Percentiles rank a stretch among this genome's conserved stretches.
phyloP scores from a whole-genome alignment of 2,329 filamentous ascomycete species.

The Colletotrichum camelliae region DNA sequence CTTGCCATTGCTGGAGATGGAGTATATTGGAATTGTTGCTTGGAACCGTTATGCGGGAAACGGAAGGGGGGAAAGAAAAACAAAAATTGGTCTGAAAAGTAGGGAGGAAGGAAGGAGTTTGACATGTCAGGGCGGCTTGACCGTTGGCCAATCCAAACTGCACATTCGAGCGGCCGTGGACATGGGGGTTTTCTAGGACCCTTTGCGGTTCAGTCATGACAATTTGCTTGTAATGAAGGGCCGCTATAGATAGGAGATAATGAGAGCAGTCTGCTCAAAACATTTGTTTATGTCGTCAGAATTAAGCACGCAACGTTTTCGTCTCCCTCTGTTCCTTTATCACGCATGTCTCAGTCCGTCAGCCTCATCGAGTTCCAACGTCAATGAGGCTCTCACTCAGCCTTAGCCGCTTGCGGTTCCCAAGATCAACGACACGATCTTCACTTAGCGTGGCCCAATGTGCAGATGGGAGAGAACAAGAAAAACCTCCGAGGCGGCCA shows the following conservation, averaged over 20 bases:
- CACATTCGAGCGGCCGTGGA: not conserved
- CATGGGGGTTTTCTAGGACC: not conserved
- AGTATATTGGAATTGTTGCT: not conserved
- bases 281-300: not conserved
- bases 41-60: not conserved
- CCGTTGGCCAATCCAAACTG: not conserved
- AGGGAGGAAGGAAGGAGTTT: not conserved
- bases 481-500: not conserved
- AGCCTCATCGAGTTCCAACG: not conserved
- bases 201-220: not conserved
- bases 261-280: constrained; percentile 3
- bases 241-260: constrained; percentile 9
- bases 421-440: not conserved
- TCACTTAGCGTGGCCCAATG: not conserved
- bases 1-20: not conserved
- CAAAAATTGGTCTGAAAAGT: not conserved
- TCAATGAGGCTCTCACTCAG: constrained; percentile 5
- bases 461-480: not conserved
- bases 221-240: not conserved
- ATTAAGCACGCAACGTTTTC: not conserved
- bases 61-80: not conserved
- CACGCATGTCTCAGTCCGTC: not conserved
- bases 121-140: not conserved
- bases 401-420: not conserved
- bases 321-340: not conserved